A percentile compares a stretch with the other conserved stretches of the same genome.
Evolutionary conservation across 2,329 filamentous ascomycete genomes (phyloP).

Genomic region (Aureobasidium leucospermi): DNA sequence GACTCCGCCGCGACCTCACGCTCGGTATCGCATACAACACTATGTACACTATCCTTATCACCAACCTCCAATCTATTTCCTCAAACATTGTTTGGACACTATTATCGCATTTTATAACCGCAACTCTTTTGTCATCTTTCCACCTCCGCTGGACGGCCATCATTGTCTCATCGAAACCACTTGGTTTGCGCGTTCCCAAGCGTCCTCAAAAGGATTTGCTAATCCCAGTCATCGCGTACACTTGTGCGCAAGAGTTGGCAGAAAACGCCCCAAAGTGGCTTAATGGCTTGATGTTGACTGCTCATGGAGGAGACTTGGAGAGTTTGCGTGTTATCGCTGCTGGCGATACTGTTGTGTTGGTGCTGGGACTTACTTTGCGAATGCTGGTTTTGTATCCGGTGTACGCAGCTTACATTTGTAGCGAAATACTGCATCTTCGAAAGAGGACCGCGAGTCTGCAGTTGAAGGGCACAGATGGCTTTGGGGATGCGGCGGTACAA

Average conservation of each 20-base stretch:
- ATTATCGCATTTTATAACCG: not conserved
- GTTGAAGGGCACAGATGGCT: not conserved
- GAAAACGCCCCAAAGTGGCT: not conserved
- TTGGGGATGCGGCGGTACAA: not conserved
- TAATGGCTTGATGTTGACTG: too few species aligned
- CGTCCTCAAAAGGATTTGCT: not conserved
- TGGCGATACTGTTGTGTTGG: not conserved
- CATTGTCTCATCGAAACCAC: not conserved
- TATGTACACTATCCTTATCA: not conserved
- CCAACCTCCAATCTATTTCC: not conserved
- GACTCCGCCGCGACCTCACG: not conserved
- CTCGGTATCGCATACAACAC: not conserved
- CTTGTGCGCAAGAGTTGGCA: too few species aligned
- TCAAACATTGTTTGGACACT: not conserved
- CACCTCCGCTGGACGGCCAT: not conserved
- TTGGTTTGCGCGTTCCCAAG: not conserved
- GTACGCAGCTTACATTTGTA: not conserved
- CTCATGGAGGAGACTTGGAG: not conserved
- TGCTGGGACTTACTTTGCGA: not conserved
- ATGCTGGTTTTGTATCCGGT: not conserved
- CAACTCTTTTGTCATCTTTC: not conserved
- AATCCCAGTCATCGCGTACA: not conserved
- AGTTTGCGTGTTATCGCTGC: not conserved
- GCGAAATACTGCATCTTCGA: not conserved
- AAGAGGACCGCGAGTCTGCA: not conserved